Base-by-base conservation (phyloP, 306 rosid genomes). In the Begonia masoniana region DNA sequence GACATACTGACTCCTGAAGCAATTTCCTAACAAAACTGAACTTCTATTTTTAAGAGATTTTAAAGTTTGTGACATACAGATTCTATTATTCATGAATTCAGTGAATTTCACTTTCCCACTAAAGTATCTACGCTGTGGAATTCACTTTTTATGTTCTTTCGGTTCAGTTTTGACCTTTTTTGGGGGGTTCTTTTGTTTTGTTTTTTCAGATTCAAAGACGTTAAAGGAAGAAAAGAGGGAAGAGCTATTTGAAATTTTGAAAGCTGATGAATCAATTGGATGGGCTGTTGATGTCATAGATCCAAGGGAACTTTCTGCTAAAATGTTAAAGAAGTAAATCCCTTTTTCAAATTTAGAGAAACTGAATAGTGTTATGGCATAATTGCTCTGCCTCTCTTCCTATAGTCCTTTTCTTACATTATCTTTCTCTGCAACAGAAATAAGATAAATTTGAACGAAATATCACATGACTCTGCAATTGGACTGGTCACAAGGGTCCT, bases 221-320 rank as follows among this genome's bases (percentile, higher is more conserved):
- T 68, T 89, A 39, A 89, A 82, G 65, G 97, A 89, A 73, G 97
- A 89, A 62, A 82, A 76, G 73, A 89, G 97, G 79, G 97, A 89
- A 67, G 94, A 89, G 39, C 73, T 80, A 31, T 89, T 89, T 81
- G 83, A 78, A 60, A 46, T 57, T 65, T 63, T 85, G 23, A 82
- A 85, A 72, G 52, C 58, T 23, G 73, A 89, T 52, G 82, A 74
- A 62, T 82, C 91, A 53, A 76, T 80, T 69, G 94, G 87, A 54
- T 85, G 97, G 97, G 94, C 71, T 15, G 87, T 89, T 68, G 97
- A 89, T 56, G 71, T 89, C 59, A 80, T 89, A 48, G 94, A 78
- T 58, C 94, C 94, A 17, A 74, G 74, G 63, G 95, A 80, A 62
- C 91, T 89, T 54, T 82, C 95, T 0, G 88, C 91, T 31, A 85